These are phyloP conservation scores for Phylloporus scabripes DNA, from an alignment of 768 basidiomycete genomes.

Conservation along the genomic window DNA sequence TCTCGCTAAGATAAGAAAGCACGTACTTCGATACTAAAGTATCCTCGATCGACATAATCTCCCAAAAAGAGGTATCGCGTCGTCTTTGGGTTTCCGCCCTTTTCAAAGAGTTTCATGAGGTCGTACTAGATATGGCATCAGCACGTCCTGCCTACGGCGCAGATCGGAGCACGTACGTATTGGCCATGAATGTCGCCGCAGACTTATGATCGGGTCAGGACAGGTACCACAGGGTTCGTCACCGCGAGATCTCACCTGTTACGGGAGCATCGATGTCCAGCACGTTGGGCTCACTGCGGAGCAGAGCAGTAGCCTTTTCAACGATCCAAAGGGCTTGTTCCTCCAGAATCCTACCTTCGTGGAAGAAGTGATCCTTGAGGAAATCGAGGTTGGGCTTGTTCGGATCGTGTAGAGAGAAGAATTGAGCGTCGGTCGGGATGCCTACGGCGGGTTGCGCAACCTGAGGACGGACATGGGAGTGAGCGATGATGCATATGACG, in stretches of 20 bases:
- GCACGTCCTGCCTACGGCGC: neutral
- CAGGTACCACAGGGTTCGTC: constrained; percentile 1
- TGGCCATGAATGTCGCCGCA: constrained; percentile 21
- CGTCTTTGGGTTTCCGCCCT: constrained; percentile 68
- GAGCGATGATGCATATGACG: neutral
- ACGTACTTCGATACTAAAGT: constrained; percentile 67
- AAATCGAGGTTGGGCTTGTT: constrained; percentile 68
- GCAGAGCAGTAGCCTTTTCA: constrained; percentile 50
- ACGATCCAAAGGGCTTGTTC: constrained; percentile 66
- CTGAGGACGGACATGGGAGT: constrained; percentile 29
- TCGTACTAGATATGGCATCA: constrained; percentile 47
- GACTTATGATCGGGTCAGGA: neutral
- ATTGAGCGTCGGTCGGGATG: constrained; percentile 66
- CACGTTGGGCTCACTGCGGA: constrained; percentile 58
- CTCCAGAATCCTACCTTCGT: constrained; percentile 61
- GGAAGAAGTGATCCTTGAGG: constrained; percentile 72
- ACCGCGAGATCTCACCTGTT: constrained; percentile 45
- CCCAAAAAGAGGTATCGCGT: constrained; percentile 72
- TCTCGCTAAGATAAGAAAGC: neutral
- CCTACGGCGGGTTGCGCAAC: constrained; percentile 62
- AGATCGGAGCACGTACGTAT: constrained; percentile 15
- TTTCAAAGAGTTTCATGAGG: constrained; percentile 75
- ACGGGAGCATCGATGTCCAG: constrained; percentile 69
- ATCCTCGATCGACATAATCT: constrained; percentile 72
- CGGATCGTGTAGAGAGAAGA: constrained; percentile 63